phyloP scores from a whole-genome alignment of 169 alveolate species.

The Theileria orientalis region DNA sequence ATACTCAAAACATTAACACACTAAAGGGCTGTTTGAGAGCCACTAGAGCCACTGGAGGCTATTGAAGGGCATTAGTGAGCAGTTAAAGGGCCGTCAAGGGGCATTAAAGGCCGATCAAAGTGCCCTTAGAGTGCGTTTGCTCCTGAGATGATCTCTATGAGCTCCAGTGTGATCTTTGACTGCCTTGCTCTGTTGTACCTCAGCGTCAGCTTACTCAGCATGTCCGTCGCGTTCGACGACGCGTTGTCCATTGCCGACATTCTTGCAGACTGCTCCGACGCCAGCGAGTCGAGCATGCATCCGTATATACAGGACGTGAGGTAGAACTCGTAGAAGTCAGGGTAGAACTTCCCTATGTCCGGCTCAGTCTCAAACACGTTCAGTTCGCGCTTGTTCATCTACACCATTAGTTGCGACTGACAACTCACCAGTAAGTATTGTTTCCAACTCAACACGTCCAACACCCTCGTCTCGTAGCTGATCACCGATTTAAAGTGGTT shows the following conservation, averaged over 20 bases:
- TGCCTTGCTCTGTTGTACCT: conserved; percentile 82
- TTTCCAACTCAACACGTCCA: conserved; percentile 67
- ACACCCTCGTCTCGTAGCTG: conserved; percentile 77
- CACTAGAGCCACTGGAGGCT: no score
- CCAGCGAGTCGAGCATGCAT: conserved; percentile 72
- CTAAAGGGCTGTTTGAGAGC: no score
- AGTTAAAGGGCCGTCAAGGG: no score
- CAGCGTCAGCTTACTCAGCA: conserved; percentile 77
- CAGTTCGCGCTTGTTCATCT: conserved; percentile 71
- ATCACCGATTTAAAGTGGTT: conserved; percentile 84
- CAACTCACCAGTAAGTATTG: conserved; percentile 61
- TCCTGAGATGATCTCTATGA: conserved; percentile 92
- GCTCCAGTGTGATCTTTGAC: conserved; percentile 92
- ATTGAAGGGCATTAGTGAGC: no score
- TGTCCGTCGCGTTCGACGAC: conserved; percentile 84
- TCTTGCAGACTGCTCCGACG: conserved; percentile 84
- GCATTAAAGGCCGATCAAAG: no score
- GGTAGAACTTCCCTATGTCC: conserved; percentile 66
- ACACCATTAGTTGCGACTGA: background rate
- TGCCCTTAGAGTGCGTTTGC: conserved; percentile 88
- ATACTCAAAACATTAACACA: no score
- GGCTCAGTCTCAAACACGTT: conserved; percentile 76
- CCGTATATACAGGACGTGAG: conserved; percentile 71
- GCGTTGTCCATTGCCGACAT: conserved; percentile 89
- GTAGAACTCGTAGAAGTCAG: conserved; percentile 75